Percentiles rank a stretch among this genome's conserved stretches.
These are phyloP conservation scores for Pyrenochaeta sp. DNA, from an alignment of 2,329 filamentous ascomycete genomes.

Conservation along the genomic window DNA sequence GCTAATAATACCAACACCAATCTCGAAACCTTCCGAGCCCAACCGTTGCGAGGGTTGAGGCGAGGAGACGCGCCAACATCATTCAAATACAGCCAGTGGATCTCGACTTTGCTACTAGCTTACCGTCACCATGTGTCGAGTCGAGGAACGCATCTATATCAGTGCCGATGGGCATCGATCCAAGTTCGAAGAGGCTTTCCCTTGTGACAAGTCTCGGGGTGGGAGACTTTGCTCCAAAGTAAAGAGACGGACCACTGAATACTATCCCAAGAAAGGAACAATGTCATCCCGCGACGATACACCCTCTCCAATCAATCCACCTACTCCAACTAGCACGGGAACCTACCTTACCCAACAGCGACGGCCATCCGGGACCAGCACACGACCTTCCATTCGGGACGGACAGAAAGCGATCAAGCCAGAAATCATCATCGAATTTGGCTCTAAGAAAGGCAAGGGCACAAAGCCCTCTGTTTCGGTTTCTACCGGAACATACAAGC, in stretches of 20 bases:
- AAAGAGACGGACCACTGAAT: conserved; percentile 32
- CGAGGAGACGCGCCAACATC: conserved; percentile 3
- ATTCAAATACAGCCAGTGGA: not conserved
- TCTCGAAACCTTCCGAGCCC: conserved; percentile 17
- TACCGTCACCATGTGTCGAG: conserved; percentile 39
- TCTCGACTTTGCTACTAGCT: not conserved
- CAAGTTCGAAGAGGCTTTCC: conserved; percentile 33
- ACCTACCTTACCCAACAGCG: conserved; percentile 36
- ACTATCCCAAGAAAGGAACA: conserved; percentile 24
- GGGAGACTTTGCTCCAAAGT: conserved; percentile 36
- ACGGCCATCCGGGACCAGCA: conserved; percentile 31
- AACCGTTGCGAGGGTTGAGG: conserved; percentile 22
- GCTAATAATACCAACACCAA: conserved; percentile 17
- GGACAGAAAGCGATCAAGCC: conserved; percentile 31
- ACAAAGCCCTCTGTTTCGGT: conserved; percentile 30
- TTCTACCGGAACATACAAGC: conserved; percentile 31
- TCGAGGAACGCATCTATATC: conserved; percentile 44
- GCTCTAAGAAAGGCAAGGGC: conserved; percentile 34
- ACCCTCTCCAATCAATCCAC: conserved; percentile 43
- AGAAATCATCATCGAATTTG: conserved; percentile 41
- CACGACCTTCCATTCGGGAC: conserved; percentile 38
- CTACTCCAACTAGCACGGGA: conserved; percentile 36
- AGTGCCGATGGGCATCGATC: conserved; percentile 32
- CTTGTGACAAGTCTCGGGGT: conserved; percentile 34
- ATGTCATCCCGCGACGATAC: conserved; percentile 32